phyloP scores from a whole-genome alignment of 2,329 filamentous ascomycete genomes.

The Pseudocercospora fuligena region DNA sequence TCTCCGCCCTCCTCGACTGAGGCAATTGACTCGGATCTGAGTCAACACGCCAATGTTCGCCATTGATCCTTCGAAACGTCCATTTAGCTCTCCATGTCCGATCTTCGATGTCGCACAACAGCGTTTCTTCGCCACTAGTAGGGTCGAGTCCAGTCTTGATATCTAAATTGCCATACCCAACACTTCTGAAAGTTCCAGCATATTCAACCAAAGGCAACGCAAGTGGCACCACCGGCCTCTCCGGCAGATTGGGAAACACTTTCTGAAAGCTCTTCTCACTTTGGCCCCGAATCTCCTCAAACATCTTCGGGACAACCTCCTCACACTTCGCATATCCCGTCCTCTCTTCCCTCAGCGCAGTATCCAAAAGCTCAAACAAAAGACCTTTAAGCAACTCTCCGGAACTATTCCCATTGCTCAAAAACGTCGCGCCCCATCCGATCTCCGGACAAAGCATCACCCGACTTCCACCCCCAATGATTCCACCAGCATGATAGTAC shows the following conservation, averaged over 20 bases:
- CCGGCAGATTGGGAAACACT: not conserved
- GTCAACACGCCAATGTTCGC: not conserved
- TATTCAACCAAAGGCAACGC: not conserved
- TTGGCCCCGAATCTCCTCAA: not conserved
- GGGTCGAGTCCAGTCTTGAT: not conserved
- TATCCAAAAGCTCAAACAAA: not conserved
- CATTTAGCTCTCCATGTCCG: not conserved
- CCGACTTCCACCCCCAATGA: not conserved
- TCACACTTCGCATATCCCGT: not conserved
- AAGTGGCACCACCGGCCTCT: not conserved
- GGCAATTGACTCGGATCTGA: not conserved
- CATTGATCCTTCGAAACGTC: not conserved
- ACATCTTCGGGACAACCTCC: not conserved
- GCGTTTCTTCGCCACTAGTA: not conserved
- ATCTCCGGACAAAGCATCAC: conserved; percentile 6
- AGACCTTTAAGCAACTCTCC: not conserved
- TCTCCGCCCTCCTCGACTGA: conserved; percentile 3
- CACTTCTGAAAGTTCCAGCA: not conserved
- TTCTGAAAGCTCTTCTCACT: not conserved
- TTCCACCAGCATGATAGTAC: not conserved
- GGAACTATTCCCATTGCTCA: not conserved
- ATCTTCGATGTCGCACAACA: not conserved
- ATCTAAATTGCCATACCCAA: not conserved
- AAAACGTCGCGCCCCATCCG: not conserved
- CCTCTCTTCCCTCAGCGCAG: not conserved